phyloP scores from a whole-genome alignment of 352 stramenopile genomes.

The Halophytophthora batemanensis region DNA sequence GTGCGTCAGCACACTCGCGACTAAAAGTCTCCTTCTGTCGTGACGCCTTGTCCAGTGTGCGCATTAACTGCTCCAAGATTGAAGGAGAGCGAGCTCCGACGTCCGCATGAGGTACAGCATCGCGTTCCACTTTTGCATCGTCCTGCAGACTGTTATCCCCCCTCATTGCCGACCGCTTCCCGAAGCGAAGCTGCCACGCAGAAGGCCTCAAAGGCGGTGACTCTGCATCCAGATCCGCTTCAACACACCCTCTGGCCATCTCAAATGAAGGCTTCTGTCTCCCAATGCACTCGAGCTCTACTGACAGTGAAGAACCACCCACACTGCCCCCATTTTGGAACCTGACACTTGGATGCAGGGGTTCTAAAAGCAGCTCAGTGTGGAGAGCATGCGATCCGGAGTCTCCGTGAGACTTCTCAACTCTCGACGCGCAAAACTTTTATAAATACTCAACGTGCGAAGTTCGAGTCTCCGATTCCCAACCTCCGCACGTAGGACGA shows the following conservation, averaged over 20 bases:
- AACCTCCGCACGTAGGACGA: too few relatives aligned
- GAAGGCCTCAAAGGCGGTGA: constrained; percentile 38
- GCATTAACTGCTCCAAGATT: constrained; percentile 39
- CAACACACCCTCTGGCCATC: constrained; percentile 12
- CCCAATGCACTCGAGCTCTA: too few relatives aligned
- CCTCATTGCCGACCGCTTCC: constrained; percentile 25
- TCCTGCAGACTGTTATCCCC: neutral
- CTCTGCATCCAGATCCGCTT: constrained; percentile 1
- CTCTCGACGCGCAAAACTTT: too few relatives aligned
- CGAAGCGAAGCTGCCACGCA: constrained; percentile 60
- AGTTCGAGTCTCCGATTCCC: too few relatives aligned
- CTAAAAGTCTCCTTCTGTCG: constrained; percentile 30
- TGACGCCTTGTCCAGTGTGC: constrained; percentile 22
- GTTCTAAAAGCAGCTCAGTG: constrained; percentile 17
- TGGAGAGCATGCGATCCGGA: constrained; percentile 13
- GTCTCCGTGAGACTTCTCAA: too few relatives aligned
- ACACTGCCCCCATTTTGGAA: too few relatives aligned
- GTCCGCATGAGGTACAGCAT: neutral
- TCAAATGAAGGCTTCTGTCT: neutral
- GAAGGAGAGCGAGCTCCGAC: constrained; percentile 17
- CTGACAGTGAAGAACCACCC: too few relatives aligned
- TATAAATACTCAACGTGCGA: too few relatives aligned
- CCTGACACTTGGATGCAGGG: too few relatives aligned
- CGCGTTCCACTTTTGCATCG: neutral
- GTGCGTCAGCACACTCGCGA: constrained; percentile 41